Evolutionary conservation across 2,329 filamentous ascomycete genomes (phyloP).

Genomic region (Pyricularia sp.): DNA sequence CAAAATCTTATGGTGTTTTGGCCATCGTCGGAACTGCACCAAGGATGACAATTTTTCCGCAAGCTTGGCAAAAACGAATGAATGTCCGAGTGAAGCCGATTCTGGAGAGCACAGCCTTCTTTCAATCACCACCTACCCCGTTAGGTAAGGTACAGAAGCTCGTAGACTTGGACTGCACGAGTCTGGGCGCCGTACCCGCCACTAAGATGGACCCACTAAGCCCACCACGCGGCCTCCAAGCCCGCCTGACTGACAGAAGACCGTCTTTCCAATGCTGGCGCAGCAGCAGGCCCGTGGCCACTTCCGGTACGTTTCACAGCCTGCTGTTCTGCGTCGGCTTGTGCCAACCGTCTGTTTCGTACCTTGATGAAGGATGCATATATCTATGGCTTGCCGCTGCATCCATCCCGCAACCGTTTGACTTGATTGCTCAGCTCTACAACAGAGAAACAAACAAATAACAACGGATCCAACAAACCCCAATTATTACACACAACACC

Average conservation of each 20-base stretch:
- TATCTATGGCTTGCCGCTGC: background rate
- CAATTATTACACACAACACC: background rate
- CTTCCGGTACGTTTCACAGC: background rate
- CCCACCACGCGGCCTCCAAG: background rate
- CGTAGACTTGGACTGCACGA: background rate
- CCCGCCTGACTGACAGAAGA: background rate
- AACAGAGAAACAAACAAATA: background rate
- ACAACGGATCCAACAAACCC: background rate
- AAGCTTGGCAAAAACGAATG: background rate
- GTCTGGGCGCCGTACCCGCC: background rate
- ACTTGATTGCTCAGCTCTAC: background rate
- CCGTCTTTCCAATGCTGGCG: background rate
- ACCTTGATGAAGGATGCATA: background rate
- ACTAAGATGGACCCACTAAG: background rate
- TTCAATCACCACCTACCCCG: background rate
- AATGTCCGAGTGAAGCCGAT: background rate
- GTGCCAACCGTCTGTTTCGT: background rate
- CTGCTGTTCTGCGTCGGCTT: background rate
- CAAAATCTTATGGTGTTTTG: background rate
- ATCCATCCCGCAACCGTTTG: background rate
- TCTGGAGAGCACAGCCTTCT: background rate
- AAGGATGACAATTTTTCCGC: background rate
- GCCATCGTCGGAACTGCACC: background rate
- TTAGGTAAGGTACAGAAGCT: background rate
- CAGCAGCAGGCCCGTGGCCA: background rate